Conservation (phyloP, 148 eudicot species). For the Rhododendron henanense region DNA sequence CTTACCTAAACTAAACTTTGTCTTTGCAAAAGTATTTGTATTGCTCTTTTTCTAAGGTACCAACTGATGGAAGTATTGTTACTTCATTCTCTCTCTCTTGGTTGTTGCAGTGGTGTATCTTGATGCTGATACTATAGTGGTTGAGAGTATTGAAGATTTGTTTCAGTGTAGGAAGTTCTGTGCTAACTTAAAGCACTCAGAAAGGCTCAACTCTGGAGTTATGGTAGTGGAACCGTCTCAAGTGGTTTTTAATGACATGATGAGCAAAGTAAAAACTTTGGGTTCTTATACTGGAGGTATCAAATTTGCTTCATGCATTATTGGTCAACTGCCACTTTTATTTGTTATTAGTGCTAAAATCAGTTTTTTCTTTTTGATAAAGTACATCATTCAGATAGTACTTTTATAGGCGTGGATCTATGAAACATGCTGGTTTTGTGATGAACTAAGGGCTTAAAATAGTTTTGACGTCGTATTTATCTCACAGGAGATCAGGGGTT, state of each 20-base stretch:
- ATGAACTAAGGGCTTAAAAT: too few relatives aligned
- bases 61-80: neutral
- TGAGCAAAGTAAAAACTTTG: slow-evolving; percentile 67
- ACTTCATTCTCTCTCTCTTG: slow-evolving; percentile 1
- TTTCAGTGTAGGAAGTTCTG: slow-evolving; percentile 91
- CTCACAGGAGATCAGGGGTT: slow-evolving; percentile 93
- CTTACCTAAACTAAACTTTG: neutral
- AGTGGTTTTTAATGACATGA: slow-evolving; percentile 77
- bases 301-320: slow-evolving; percentile 1
- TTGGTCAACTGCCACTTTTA: neutral
- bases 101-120: slow-evolving; percentile 80
- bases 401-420: neutral
- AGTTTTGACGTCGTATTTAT: slow-evolving; percentile 7
- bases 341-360: neutral
- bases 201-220: slow-evolving; percentile 94
- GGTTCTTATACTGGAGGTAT: slow-evolving; percentile 96
- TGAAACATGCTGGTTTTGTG: neutral
- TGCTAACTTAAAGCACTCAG: slow-evolving; percentile 97
- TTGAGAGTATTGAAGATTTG: slow-evolving; percentile 81
- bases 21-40: neutral
- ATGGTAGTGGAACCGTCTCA: slow-evolving; percentile 95
- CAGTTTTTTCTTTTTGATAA: neutral
- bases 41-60: neutral
- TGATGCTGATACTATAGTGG: slow-evolving; percentile 97
- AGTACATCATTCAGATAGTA: neutral